Evolutionary conservation across 2,329 filamentous ascomycete genomes (phyloP).

Genomic region (Ascochyta fabae): DNA sequence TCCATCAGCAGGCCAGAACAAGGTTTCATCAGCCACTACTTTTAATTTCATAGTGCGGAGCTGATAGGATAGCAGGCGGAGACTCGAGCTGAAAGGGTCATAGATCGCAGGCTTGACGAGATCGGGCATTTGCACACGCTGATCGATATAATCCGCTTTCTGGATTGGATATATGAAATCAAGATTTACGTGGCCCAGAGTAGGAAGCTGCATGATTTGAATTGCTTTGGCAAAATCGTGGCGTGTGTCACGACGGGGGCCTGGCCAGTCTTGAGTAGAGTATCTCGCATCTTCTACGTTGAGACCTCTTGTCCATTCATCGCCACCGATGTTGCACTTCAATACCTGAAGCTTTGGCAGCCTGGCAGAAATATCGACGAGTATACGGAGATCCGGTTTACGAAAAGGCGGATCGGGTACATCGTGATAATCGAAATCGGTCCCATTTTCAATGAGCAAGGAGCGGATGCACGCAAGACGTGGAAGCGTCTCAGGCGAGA

Average conservation of each 20-base stretch:
- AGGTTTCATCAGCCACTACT: conserved; percentile 21
- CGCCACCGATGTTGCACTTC: conserved; percentile 7
- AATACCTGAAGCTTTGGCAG: conserved; percentile 12
- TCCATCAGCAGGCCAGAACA: conserved; percentile 25
- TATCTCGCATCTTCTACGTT: conserved; percentile 5
- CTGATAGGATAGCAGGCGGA: conserved; percentile 25
- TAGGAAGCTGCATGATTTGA: conserved; percentile 9
- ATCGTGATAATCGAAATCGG: background rate
- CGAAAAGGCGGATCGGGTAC: background rate
- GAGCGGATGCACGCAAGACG: conserved; percentile 15
- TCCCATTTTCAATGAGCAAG: conserved; percentile 5
- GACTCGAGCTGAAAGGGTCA: conserved; percentile 28
- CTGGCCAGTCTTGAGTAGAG: conserved; percentile 21
- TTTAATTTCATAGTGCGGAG: conserved; percentile 19
- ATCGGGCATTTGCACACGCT: conserved; percentile 13
- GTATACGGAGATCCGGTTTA: conserved; percentile 24
- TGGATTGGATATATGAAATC: conserved; percentile 10
- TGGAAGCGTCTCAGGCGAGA: conserved; percentile 19
- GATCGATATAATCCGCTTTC: conserved; percentile 8
- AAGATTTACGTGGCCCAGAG: conserved; percentile 17
- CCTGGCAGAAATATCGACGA: conserved; percentile 18
- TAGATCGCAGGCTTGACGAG: conserved; percentile 20
- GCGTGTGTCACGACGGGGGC: conserved; percentile 29
- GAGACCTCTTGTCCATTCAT: conserved; percentile 10
- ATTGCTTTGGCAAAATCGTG: conserved; percentile 29